A percentile compares a stretch with the other conserved stretches of the same genome.
phyloP scores from a whole-genome alignment of 2,329 filamentous ascomycete species.

The Zymoseptoria passerinii region DNA sequence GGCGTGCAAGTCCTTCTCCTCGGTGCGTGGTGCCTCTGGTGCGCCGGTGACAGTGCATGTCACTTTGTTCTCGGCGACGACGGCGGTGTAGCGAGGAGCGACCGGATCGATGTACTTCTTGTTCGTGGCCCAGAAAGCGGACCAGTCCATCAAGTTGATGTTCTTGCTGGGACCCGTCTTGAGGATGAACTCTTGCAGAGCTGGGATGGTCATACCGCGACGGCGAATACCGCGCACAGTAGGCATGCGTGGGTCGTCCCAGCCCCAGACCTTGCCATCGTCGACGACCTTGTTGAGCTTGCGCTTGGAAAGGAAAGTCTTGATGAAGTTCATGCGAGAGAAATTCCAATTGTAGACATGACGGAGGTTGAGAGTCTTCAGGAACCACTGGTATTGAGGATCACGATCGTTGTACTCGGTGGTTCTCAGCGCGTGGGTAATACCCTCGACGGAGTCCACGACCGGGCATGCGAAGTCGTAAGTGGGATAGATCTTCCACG shows the following conservation, averaged over 20 bases:
- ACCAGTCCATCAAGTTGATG: conserved; percentile 78
- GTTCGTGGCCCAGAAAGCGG: conserved; percentile 49
- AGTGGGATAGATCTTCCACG: conserved; percentile 80
- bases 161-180: conserved; percentile 79
- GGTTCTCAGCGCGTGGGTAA: conserved; percentile 74
- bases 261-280: conserved; percentile 66
- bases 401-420: conserved; percentile 85
- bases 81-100: conserved; percentile 43
- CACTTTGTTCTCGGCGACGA: conserved; percentile 63
- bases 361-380: conserved; percentile 63
- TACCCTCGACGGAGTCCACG: conserved; percentile 70
- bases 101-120: conserved; percentile 46
- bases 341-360: conserved; percentile 82
- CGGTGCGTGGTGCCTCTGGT: conserved; percentile 42
- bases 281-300: conserved; percentile 80
- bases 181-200: conserved; percentile 73
- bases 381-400: conserved; percentile 79
- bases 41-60: conserved; percentile 25
- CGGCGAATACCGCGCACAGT: conserved; percentile 72
- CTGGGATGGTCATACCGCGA: conserved; percentile 69
- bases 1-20: conserved; percentile 76
- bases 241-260: conserved; percentile 82
- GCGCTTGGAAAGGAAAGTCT: conserved; percentile 74
- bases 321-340: conserved; percentile 73
- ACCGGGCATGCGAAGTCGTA: conserved; percentile 83